Evolutionary conservation across 2,329 filamentous ascomycete species (phyloP).

Genomic region (Claviceps arundinis): DNA sequence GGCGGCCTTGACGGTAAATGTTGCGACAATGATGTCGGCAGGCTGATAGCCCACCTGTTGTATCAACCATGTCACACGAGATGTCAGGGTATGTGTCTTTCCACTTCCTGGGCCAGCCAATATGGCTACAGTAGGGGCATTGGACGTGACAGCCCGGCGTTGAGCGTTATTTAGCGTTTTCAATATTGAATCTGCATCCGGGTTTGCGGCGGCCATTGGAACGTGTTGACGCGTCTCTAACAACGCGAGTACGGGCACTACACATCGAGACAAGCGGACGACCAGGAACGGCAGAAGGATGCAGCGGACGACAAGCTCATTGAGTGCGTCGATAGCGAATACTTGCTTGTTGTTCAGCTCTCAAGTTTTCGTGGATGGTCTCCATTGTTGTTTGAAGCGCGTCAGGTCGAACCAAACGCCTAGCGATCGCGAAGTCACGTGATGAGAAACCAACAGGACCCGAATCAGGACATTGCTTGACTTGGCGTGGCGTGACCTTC

Average conservation of each 20-base stretch:
- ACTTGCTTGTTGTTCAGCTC: not conserved
- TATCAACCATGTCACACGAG: slow-evolving; percentile 81
- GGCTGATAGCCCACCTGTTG: slow-evolving; percentile 58
- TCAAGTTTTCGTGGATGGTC: not conserved
- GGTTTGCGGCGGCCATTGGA: slow-evolving; percentile 16
- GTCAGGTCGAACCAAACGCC: not conserved
- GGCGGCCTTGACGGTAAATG: slow-evolving; percentile 92
- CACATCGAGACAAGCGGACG: not conserved
- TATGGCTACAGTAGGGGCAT: slow-evolving; percentile 46
- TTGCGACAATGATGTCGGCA: slow-evolving; percentile 85
- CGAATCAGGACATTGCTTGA: not conserved
- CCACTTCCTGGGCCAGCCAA: slow-evolving; percentile 59
- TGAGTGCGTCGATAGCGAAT: not conserved
- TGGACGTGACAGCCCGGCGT: slow-evolving; percentile 40
- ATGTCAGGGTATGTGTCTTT: slow-evolving; percentile 91
- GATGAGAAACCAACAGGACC: not conserved
- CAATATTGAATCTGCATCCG: slow-evolving; percentile 23
- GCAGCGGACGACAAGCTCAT: not conserved
- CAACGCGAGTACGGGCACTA: slow-evolving; percentile 1
- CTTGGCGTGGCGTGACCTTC: not conserved
- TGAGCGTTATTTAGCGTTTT: slow-evolving; percentile 41
- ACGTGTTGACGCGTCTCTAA: slow-evolving; percentile 9
- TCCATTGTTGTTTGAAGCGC: not conserved
- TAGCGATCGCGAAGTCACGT: slow-evolving; percentile 9
- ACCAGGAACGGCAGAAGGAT: not conserved